Conservation (phyloP, 2,329 filamentous ascomycete species). For the Penicillium sp. region DNA sequence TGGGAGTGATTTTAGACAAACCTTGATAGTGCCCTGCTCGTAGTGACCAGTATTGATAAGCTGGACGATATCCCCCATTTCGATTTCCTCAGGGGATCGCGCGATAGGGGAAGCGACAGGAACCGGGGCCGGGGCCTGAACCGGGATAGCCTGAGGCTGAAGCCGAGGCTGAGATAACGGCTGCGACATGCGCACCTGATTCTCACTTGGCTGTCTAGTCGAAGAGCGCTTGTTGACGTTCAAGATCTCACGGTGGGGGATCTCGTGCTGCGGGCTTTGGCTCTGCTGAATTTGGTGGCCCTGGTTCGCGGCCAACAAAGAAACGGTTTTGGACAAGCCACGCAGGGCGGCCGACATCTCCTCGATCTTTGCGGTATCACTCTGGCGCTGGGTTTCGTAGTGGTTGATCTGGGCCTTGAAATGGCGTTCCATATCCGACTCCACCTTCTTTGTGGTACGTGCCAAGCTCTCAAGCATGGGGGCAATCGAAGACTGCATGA, state of each 20-base stretch:
- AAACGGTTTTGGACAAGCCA: conserved; percentile 46
- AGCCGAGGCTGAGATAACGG: conserved; percentile 1
- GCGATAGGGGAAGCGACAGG: conserved; percentile 11
- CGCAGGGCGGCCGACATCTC: conserved; percentile 51
- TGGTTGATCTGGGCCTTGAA: conserved; percentile 46
- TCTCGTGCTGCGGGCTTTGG: neutral
- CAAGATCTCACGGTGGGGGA: neutral
- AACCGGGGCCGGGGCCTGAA: conserved; percentile 1
- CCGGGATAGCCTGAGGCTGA: neutral
- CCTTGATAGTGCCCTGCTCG: conserved; percentile 41
- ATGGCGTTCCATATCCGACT: conserved; percentile 58
- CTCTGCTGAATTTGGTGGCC: conserved; percentile 31
- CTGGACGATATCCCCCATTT: conserved; percentile 35
- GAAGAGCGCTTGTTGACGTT: conserved; percentile 21
- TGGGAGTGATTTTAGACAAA: conserved; percentile 17
- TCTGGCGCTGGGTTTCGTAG: conserved; percentile 44
- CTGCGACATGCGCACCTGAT: conserved; percentile 15
- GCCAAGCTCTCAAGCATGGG: conserved; percentile 59
- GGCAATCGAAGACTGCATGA: conserved; percentile 55
- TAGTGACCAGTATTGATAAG: conserved; percentile 35
- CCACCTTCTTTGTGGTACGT: conserved; percentile 59
- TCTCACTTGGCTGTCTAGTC: conserved; percentile 19
- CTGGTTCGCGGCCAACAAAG: conserved; percentile 38
- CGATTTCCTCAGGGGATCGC: conserved; percentile 31
- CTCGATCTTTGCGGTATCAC: conserved; percentile 51